A percentile compares a stretch with the other conserved stretches of the same genome.
Conservation (phyloP, 495 filamentous ascomycete genomes). For the Hypoxylon perforatum region DNA sequence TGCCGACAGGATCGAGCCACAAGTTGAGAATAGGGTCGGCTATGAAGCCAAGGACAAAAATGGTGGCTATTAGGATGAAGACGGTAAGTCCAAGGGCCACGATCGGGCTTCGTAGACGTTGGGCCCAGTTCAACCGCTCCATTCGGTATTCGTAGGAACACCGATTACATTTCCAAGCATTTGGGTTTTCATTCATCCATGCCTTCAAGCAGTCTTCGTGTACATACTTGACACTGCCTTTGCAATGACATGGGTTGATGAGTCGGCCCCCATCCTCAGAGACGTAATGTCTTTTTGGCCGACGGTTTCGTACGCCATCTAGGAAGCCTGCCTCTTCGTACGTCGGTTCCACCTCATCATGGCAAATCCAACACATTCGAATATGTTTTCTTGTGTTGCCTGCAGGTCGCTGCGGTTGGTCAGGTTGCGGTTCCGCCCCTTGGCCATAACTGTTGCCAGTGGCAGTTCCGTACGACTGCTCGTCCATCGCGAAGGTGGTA, state of each 20-base stretch:
- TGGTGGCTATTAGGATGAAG: conserved; percentile 70
- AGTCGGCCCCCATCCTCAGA: conserved; percentile 82
- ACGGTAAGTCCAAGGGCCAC: conserved; percentile 75
- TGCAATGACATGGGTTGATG: conserved; percentile 93
- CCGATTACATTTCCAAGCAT: conserved; percentile 86
- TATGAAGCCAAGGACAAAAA: conserved; percentile 88
- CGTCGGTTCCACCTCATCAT: conserved; percentile 84
- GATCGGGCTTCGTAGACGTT: conserved; percentile 74
- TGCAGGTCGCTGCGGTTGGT: conserved; percentile 41
- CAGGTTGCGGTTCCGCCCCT: conserved; percentile 21
- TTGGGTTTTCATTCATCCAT: conserved; percentile 84
- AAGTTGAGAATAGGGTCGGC: conserved; percentile 93
- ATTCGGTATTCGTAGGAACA: conserved; percentile 88
- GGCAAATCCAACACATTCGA: conserved; percentile 90
- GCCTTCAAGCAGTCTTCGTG: conserved; percentile 91
- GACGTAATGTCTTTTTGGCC: conserved; percentile 75
- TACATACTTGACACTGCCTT: conserved; percentile 90
- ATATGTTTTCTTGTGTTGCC: conserved; percentile 41
- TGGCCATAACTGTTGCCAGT: conserved; percentile 25
- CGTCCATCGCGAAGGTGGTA: conserved; percentile 7
- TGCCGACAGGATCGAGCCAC: conserved; percentile 78
- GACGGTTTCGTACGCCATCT: conserved; percentile 69
- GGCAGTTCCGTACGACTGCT: conserved; percentile 22
- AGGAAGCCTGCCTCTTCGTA: conserved; percentile 71
- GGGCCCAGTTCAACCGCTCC: conserved; percentile 78